Evolutionary conservation across 2,329 filamentous ascomycete species (phyloP).

Genomic region (Claviceps purpurea): DNA sequence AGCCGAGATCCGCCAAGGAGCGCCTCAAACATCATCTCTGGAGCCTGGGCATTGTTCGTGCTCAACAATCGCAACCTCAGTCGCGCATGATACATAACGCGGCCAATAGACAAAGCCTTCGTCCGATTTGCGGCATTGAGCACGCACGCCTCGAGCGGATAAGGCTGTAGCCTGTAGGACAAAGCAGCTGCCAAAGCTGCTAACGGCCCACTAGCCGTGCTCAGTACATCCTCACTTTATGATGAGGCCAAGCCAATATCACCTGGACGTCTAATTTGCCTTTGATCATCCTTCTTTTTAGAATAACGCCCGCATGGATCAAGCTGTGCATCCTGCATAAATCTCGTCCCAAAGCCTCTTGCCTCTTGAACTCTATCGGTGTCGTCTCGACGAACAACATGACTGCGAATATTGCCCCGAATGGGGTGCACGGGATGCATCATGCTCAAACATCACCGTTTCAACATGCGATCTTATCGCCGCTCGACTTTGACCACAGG

Average conservation of each 20-base stretch:
- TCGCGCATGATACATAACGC: too few species aligned
- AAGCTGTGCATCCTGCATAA: neutral
- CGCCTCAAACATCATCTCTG: too few species aligned
- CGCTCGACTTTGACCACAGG: constrained; percentile 1
- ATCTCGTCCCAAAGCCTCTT: too few species aligned
- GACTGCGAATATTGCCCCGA: neutral
- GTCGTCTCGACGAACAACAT: neutral
- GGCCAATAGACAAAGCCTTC: too few species aligned
- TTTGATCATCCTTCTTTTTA: neutral
- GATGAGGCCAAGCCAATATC: neutral
- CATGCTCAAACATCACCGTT: neutral
- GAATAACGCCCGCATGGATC: neutral
- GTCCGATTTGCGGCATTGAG: too few species aligned
- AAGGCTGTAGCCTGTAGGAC: neutral
- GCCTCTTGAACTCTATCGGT: too few species aligned
- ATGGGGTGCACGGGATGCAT: neutral
- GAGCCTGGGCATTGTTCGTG: too few species aligned
- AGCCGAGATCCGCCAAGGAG: neutral
- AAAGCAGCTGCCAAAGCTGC: neutral
- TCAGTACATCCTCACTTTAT: neutral
- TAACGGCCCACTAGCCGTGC: neutral
- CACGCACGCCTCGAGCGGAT: neutral
- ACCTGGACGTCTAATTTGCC: neutral
- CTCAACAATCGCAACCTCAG: too few species aligned
- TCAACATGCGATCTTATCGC: neutral